phyloP scores from a whole-genome alignment of 1,139 yeast genomes.

The Blastobotrys ciferrii region DNA sequence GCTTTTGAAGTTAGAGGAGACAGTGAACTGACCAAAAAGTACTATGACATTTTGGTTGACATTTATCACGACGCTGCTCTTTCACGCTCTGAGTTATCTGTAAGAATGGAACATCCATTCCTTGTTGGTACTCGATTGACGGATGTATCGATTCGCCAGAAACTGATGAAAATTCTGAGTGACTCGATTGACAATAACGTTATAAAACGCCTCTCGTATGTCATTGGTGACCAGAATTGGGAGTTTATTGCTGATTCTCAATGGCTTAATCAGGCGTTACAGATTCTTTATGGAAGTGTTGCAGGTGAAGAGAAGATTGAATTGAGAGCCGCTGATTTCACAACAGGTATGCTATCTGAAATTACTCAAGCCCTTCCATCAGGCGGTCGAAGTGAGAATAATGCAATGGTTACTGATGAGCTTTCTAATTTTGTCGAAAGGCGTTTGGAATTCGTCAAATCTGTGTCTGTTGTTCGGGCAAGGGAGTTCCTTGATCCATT shows the following conservation, averaged over 20 bases:
- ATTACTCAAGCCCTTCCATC: constrained; percentile 17
- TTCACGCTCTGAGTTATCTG: constrained; percentile 85
- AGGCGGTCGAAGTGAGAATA: constrained; percentile 3
- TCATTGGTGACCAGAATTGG: constrained; percentile 94
- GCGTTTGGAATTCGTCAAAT: constrained; percentile 53
- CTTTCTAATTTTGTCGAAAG: constrained; percentile 44
- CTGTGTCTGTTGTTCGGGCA: constrained; percentile 50
- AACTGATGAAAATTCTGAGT: constrained; percentile 77
- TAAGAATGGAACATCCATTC: constrained; percentile 95
- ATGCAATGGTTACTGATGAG: constrained; percentile 20
- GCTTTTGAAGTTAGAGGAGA: constrained; percentile 88
- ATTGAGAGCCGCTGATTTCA: constrained; percentile 50
- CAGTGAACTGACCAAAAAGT: constrained; percentile 71
- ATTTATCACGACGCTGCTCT: constrained; percentile 81
- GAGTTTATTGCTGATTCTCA: constrained; percentile 89
- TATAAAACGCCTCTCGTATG: constrained; percentile 76
- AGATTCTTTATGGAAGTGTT: constrained; percentile 76
- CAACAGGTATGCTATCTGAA: constrained; percentile 42
- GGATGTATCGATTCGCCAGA: constrained; percentile 71
- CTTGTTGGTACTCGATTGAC: constrained; percentile 87
- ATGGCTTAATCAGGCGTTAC: constrained; percentile 94
- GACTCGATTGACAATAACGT: constrained; percentile 78
- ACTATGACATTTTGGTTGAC: constrained; percentile 82
- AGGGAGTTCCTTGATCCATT: constrained; percentile 66
- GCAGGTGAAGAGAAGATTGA: constrained; percentile 49